Conservation (phyloP, 257 asterid species). For the Petrea volubilis region DNA sequence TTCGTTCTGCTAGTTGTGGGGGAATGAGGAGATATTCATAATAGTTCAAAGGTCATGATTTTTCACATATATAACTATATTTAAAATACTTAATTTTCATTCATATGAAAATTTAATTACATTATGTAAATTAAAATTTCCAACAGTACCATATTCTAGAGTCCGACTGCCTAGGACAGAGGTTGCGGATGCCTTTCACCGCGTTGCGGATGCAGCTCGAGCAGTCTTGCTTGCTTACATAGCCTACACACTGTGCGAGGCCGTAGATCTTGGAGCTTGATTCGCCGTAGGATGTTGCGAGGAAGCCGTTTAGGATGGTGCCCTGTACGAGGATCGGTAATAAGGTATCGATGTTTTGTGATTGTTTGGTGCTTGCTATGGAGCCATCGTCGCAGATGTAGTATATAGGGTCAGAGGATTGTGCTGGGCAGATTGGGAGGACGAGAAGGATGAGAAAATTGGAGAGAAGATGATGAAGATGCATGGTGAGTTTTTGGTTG, state of each 20-base stretch:
- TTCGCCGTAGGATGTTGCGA: conserved; percentile 44
- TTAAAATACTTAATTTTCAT: no score
- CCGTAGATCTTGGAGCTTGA: conserved; percentile 43
- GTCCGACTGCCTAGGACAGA: conserved; percentile 53
- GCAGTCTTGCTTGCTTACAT: conserved; percentile 55
- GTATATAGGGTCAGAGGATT: conserved; percentile 49
- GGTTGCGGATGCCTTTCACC: conserved; percentile 26
- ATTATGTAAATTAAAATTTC: no score
- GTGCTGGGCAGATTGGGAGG: conserved; percentile 32
- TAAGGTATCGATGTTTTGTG: conserved; percentile 39
- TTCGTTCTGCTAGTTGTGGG: no score
- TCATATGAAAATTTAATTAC: no score
- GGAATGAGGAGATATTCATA: no score
- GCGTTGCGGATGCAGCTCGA: conserved; percentile 62
- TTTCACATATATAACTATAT: no score
- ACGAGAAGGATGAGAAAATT: conserved; percentile 18
- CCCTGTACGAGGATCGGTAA: conserved; percentile 41
- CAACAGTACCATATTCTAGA: conserved; percentile 68
- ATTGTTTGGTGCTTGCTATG: conserved; percentile 32
- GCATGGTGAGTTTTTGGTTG: no score
- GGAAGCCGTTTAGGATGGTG: conserved; percentile 44
- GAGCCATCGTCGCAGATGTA: conserved; percentile 39
- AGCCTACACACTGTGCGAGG: conserved; percentile 83
- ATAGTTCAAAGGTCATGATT: no score
- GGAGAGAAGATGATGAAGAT: conserved; percentile 40